Conservation (phyloP, 805 yeast species). For the Candida parachauliodes region DNA sequence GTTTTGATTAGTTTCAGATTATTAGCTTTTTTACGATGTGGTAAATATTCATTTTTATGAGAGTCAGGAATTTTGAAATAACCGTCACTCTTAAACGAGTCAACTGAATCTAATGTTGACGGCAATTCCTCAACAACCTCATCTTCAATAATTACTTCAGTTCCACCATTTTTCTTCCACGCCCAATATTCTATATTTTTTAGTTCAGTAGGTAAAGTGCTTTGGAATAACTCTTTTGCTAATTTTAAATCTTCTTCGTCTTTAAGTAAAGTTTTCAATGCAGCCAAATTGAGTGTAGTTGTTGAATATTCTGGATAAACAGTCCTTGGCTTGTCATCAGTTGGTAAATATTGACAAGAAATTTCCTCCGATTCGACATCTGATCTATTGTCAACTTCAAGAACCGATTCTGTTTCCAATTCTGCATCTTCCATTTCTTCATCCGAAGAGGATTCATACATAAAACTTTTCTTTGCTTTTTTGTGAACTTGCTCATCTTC, state of each 20-base stretch:
- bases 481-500: constrained; percentile 18
- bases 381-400: constrained; percentile 15
- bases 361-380: constrained; percentile 22
- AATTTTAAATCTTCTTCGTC: constrained; percentile 73
- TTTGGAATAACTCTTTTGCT: constrained; percentile 38
- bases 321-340: constrained; percentile 48
- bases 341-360: constrained; percentile 45
- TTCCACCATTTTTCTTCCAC: constrained; percentile 48
- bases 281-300: constrained; percentile 37
- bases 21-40: constrained; percentile 70
- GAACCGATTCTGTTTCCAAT: constrained; percentile 18
- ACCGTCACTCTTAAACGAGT: constrained; percentile 71
- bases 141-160: constrained; percentile 23
- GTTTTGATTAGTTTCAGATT: constrained; percentile 64
- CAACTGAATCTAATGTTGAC: constrained; percentile 43
- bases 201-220: constrained; percentile 8
- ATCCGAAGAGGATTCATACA: constrained; percentile 35
- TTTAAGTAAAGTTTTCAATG: constrained; percentile 51
- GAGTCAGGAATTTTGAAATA: constrained; percentile 69
- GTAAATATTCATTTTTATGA: constrained; percentile 70
- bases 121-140: constrained; percentile 26
- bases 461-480: constrained; percentile 26
- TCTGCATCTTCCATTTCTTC: constrained; percentile 22
- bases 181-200: constrained; percentile 57
- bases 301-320: constrained; percentile 45